phyloP scores from a whole-genome alignment of 768 basidiomycete genomes.

The Leccinum ochraceum region DNA sequence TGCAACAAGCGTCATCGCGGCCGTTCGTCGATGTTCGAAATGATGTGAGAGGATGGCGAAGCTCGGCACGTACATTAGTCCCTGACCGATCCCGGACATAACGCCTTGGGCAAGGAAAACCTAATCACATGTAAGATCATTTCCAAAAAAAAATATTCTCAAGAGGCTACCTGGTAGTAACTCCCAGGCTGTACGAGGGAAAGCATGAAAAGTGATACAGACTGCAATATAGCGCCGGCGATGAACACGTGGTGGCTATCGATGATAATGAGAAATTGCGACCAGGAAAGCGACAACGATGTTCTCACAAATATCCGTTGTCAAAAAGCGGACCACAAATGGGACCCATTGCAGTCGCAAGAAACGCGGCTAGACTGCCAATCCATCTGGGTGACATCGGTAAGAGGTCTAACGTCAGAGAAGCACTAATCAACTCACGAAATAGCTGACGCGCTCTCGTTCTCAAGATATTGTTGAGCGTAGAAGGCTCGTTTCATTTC shows the following conservation, averaged over 20 bases:
- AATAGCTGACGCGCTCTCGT: constrained; percentile 24
- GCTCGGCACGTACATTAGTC: constrained; percentile 47
- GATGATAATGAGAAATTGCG: neutral
- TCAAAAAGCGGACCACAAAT: constrained; percentile 31
- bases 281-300: neutral
- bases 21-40: constrained; percentile 41
- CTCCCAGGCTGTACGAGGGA: constrained; percentile 37
- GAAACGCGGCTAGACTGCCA: constrained; percentile 21
- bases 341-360: constrained; percentile 21
- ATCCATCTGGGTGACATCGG: constrained; percentile 24
- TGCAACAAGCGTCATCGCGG: constrained; percentile 46
- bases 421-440: constrained; percentile 16
- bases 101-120: constrained; percentile 48
- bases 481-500: constrained; percentile 22
- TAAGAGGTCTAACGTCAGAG: neutral
- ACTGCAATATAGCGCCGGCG: constrained; percentile 26
- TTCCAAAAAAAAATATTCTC: neutral
- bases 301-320: constrained; percentile 30
- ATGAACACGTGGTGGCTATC: constrained; percentile 13
- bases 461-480: constrained; percentile 19
- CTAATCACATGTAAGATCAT: constrained; percentile 20
- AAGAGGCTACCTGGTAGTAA: constrained; percentile 35
- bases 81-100: constrained; percentile 41
- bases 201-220: constrained; percentile 38
- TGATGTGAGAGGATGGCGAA: constrained; percentile 45